phyloP scores from a whole-genome alignment of 148 eudicot species.

The Hydrangea macrophylla region DNA sequence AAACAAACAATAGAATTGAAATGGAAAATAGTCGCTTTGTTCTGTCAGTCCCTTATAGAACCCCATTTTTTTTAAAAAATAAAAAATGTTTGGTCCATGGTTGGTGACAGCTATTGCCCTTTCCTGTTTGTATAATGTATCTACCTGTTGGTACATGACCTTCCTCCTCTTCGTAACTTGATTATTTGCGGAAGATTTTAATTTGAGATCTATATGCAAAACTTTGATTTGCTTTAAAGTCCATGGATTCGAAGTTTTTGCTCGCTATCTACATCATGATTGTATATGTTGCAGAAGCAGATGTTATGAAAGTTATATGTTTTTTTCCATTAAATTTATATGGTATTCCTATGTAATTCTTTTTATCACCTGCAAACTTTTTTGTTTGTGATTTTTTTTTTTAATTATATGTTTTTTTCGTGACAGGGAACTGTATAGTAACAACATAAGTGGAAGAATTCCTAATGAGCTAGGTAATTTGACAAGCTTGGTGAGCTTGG shows the following conservation, averaged over 20 bases:
- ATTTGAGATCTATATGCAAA: neutral
- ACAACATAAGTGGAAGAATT: conserved; percentile 67
- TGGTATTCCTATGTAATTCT: neutral
- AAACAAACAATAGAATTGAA: no score
- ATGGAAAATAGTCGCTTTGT: neutral
- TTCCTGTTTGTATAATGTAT: neutral
- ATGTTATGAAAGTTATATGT: neutral
- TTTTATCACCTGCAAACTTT: neutral
- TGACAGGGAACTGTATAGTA: conserved; percentile 82
- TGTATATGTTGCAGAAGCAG: neutral
- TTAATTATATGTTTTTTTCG: neutral
- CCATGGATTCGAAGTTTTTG: conserved; percentile 1
- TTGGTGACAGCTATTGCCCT: neutral
- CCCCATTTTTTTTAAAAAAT: neutral
- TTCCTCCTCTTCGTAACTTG: neutral
- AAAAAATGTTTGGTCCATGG: neutral
- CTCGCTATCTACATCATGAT: conserved; percentile 2
- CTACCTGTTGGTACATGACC: neutral
- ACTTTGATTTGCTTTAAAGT: neutral
- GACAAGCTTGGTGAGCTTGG: conserved; percentile 82
- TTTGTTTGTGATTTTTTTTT: neutral
- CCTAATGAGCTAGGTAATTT: conserved; percentile 77
- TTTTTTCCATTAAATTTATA: neutral
- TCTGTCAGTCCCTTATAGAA: neutral
- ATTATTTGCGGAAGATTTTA: neutral